Evolutionary conservation across 495 filamentous ascomycete genomes (phyloP), one percentile per base, ranked within the genome.

Genomic region (Penicillium roqueforti): DNA sequence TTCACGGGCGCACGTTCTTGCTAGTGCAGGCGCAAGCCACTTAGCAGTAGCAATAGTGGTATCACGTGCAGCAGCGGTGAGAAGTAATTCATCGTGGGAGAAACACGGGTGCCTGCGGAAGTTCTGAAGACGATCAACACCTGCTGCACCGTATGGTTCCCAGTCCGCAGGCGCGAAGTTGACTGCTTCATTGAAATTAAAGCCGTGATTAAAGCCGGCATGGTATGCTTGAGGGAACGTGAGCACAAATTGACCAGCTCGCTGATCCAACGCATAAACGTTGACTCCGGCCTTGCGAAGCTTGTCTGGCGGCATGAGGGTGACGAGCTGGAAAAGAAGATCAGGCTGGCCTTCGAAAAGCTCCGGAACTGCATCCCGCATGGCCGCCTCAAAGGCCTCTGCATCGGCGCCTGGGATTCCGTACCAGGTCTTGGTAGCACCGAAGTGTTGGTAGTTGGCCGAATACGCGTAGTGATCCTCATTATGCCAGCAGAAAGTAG

Each of bases 161-260:
- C 93, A 99, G 65, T 97, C 93, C n/a, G 74, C 75, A 10, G 93
- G 93, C 3, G 93, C 95, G 69, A 99, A 97, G 66, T 99, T 99
- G 53, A 99, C 93, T 2, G 93, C 93, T 66, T 99, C 93, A 55
- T 99, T 99, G 74, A 97, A 96, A 65, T 99, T 99, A 79, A 99
- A 98, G 7, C 87, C 93, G 66, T 87, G 95, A 63, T 95, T 99
- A 73, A 95, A 95, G 0, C 90, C 90, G 8, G 90, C 90, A 68
- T 95, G 90, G 58, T 95, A 95, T 5, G 90, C 90, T 61, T 95
- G 87, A 3, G 90, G 90, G 63, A 95, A 95, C 0, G 93, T 99
- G 55, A 99, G 84, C 52, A 97, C 93, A 57, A 97, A 89, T 67
- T 99, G 91, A 6, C 93, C 95, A 13, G 93, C 95, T 56, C 92